Conservation (phyloP, 2,329 filamentous ascomycete genomes). For the Beauveria brongniartii region DNA sequence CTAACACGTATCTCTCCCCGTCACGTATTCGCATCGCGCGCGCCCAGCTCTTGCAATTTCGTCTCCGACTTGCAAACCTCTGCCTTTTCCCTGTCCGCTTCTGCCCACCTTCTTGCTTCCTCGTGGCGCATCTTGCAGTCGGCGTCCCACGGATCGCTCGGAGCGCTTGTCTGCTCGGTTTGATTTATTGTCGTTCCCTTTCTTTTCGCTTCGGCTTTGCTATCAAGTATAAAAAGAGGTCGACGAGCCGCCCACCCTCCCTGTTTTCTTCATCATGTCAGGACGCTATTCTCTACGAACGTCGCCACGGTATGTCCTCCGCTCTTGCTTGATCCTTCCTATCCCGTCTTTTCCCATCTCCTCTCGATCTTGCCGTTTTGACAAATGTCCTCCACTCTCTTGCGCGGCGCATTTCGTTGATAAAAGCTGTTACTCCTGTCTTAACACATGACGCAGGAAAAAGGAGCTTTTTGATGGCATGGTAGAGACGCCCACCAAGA, state of each 20-base stretch:
- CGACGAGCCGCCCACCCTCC: background rate
- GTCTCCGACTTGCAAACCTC: background rate
- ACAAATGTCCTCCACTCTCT: too few relatives aligned
- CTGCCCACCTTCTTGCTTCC: conserved; percentile 6
- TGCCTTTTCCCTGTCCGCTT: background rate
- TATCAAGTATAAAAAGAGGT: conserved; percentile 3
- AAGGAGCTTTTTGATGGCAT: conserved; percentile 55
- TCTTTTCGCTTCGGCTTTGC: background rate
- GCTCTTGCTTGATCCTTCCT: background rate
- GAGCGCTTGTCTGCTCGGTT: background rate
- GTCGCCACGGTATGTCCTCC: conserved; percentile 27
- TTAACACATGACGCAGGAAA: conserved; percentile 33
- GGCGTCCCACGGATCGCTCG: conserved; percentile 10
- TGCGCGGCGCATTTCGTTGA: background rate
- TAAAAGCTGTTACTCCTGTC: background rate
- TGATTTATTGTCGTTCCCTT: background rate
- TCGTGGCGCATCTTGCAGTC: conserved; percentile 4
- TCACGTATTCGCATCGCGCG: conserved; percentile 11
- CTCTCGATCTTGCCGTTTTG: background rate
- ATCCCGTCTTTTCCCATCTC: conserved; percentile 4
- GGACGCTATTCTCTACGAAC: conserved; percentile 30
- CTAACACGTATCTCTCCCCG: background rate
- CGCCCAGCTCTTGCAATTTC: background rate
- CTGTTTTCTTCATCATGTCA: conserved; percentile 22
- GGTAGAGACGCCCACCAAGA: conserved; percentile 43